Evolutionary conservation across 1,139 yeast species (phyloP).

Genomic region (Nakaseomyces kungkrabaensis): DNA sequence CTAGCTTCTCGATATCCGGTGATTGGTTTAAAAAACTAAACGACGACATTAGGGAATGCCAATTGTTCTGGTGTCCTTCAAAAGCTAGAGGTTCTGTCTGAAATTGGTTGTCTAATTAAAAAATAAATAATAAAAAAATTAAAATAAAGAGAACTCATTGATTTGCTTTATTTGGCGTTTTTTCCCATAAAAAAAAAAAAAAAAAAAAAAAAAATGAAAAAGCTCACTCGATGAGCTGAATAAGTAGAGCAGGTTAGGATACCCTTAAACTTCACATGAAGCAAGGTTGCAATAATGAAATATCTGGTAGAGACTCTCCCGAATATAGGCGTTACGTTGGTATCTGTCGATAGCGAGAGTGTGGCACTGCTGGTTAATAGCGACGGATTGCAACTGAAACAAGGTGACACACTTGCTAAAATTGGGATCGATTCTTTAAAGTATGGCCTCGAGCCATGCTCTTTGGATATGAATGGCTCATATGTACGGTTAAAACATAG

Average conservation of each 20-base stretch:
- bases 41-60: constrained; percentile 37
- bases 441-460: constrained; percentile 1
- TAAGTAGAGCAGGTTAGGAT: too few species aligned
- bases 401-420: not conserved
- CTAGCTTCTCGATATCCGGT: constrained; percentile 51
- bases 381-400: not conserved
- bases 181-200: too few species aligned
- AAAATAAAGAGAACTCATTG: too few species aligned
- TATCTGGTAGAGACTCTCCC: constrained; percentile 32
- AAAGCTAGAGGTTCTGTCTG: not conserved
- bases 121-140: too few species aligned
- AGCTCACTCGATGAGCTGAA: too few species aligned
- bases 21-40: constrained; percentile 77
- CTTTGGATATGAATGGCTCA: not conserved
- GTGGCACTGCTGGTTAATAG: not conserved
- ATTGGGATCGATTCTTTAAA: not conserved
- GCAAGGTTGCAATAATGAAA: constrained; percentile 4
- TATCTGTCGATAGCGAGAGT: constrained; percentile 1
- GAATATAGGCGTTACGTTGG: constrained; percentile 12
- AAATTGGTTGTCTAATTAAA: not conserved
- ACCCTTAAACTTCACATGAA: too few species aligned
- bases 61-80: too few species aligned
- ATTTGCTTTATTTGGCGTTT: too few species aligned
- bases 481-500: not conserved
- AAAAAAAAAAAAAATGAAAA: too few species aligned